Percentiles rank a stretch among this genome's conserved stretches.
phyloP scores from a whole-genome alignment of 768 basidiomycete species.

The Boletus vinaceobasis region DNA sequence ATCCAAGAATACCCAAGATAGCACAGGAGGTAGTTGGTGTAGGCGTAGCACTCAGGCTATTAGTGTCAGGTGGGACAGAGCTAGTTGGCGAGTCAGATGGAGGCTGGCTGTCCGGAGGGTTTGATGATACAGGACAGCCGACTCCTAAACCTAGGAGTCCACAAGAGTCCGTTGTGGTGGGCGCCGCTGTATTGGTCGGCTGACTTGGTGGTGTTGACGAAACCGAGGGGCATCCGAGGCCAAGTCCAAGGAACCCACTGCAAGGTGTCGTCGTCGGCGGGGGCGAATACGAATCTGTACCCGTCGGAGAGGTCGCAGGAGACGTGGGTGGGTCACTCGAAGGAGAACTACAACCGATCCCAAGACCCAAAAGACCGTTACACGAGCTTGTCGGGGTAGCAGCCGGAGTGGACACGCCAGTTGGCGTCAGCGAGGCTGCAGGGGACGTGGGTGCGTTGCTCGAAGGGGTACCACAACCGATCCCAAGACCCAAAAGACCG shows the following conservation, averaged over 20 bases:
- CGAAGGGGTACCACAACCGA: not conserved
- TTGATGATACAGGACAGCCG: conserved; percentile 17
- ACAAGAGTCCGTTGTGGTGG: conserved; percentile 2
- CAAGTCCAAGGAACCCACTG: conserved; percentile 15
- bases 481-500: not conserved
- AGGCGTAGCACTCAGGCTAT: not conserved
- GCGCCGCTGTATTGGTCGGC: not conserved
- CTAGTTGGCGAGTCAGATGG: not conserved
- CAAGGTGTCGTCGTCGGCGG: conserved; percentile 5
- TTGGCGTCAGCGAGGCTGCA: not conserved
- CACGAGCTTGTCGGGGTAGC: not conserved
- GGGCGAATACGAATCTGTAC: not conserved
- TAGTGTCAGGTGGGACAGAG: not conserved
- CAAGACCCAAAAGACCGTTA: not conserved
- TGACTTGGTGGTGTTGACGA: not conserved
- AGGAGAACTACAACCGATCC: not conserved
- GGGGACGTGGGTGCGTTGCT: not conserved
- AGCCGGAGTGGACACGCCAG: not conserved
- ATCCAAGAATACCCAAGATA: conserved; percentile 16
- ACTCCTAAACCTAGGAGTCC: conserved; percentile 4
- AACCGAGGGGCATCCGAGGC: conserved; percentile 5
- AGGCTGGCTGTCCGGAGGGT: conserved; percentile 4
- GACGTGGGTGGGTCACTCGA: not conserved
- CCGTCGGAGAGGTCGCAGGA: not conserved
- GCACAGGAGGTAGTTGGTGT: conserved; percentile 16